phyloP scores from a whole-genome alignment of 768 basidiomycete genomes.

The Naematelia aurantialba region DNA sequence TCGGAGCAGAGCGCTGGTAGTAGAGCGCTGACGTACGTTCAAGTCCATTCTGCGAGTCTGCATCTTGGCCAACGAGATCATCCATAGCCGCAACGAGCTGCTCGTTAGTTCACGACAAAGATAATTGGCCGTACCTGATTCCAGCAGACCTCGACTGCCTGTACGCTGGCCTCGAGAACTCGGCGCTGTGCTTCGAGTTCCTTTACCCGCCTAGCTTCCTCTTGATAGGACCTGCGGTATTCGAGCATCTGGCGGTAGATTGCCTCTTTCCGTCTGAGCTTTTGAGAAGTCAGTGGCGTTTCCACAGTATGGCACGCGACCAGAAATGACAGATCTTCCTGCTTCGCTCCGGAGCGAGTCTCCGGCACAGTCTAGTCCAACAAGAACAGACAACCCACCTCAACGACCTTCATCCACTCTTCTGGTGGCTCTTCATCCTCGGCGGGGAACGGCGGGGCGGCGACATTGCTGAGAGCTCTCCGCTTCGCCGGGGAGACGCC shows the following conservation, averaged over 20 bases:
- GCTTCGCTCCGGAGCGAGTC: too few species aligned
- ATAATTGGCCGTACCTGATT: conserved; percentile 30
- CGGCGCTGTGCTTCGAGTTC: conserved; percentile 37
- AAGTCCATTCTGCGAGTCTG: conserved; percentile 10
- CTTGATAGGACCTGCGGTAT: conserved; percentile 37
- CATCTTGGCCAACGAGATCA: conserved; percentile 25
- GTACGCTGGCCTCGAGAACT: conserved; percentile 36
- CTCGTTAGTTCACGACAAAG: background rate
- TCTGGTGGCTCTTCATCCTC: conserved; percentile 29
- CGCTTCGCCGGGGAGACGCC: conserved; percentile 25
- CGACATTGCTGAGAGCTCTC: conserved; percentile 17
- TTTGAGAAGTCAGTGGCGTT: conserved; percentile 2
- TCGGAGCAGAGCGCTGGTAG: background rate
- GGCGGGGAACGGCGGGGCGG: conserved; percentile 10
- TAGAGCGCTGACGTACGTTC: conserved; percentile 31
- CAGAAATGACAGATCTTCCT: too few species aligned
- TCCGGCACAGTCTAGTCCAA: too few species aligned
- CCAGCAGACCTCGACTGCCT: conserved; percentile 45
- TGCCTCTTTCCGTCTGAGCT: conserved; percentile 42
- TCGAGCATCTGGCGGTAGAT: conserved; percentile 48
- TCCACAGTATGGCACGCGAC: conserved; percentile 7
- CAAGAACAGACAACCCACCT: too few species aligned
- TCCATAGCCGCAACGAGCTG: conserved; percentile 38
- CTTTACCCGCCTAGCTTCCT: conserved; percentile 31
- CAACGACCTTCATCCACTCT: conserved; percentile 43